phyloP scores from a whole-genome alignment of 2,329 filamentous ascomycete species.

The Aureobasidium sp. region DNA sequence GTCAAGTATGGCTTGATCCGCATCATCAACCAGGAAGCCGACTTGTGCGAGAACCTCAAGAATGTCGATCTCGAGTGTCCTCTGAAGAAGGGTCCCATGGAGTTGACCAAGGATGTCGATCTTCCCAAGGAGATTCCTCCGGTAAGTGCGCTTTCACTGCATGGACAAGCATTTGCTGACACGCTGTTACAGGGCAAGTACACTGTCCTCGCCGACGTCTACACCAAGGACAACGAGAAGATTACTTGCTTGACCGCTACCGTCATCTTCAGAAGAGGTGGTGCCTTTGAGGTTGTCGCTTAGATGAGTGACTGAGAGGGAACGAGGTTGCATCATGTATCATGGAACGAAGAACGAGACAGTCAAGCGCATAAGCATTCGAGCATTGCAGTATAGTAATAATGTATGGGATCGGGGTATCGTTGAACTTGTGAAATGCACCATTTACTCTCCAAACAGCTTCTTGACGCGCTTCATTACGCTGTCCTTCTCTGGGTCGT shows the following conservation, averaged over 20 bases:
- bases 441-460: conserved; percentile 58
- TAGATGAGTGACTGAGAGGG: not conserved
- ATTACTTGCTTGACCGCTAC: conserved; percentile 82
- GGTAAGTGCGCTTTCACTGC: conserved; percentile 53
- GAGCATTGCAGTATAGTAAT: conserved; percentile 2
- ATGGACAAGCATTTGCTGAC: conserved; percentile 74
- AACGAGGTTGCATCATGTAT: conserved; percentile 2
- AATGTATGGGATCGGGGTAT: conserved; percentile 5
- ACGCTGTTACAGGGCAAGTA: conserved; percentile 89
- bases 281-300: conserved; percentile 17
- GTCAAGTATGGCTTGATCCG: conserved; percentile 95
- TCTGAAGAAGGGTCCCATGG: conserved; percentile 67
- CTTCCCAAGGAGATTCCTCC: conserved; percentile 83
- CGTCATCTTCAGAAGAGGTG: conserved; percentile 52
- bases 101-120: conserved; percentile 71
- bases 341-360: not conserved
- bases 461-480: conserved; percentile 80
- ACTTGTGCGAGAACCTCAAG: conserved; percentile 81
- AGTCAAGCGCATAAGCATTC: not conserved
- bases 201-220: conserved; percentile 80
- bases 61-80: conserved; percentile 89
- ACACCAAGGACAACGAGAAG: conserved; percentile 64
- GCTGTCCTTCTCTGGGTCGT: conserved; percentile 98
- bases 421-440: not conserved
- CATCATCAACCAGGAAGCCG: conserved; percentile 70